Percentiles rank a stretch among this genome's conserved stretches.
Conservation (phyloP, 768 basidiomycete species). For the Phanerodontia chrysosporium region DNA sequence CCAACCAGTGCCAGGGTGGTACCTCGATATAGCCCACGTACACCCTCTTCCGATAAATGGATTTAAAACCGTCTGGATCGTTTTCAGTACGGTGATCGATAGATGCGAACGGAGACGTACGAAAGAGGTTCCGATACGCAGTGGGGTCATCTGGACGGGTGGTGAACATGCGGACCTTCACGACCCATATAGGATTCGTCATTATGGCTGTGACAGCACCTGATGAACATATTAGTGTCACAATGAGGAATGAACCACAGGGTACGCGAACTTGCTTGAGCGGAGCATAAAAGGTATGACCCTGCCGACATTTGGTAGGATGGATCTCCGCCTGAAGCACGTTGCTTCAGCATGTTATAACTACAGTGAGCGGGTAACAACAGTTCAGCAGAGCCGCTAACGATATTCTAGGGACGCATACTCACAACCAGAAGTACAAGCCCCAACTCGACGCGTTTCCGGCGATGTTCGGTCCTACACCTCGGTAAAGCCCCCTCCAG, state of each 20-base stretch:
- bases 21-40: slow-evolving; percentile 80
- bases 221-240: slow-evolving; percentile 28
- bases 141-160: slow-evolving; percentile 59
- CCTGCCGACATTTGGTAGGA: slow-evolving; percentile 66
- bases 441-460: slow-evolving; percentile 98
- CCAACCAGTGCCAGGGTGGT: slow-evolving; percentile 87
- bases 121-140: slow-evolving; percentile 77
- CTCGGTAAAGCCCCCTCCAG: slow-evolving; percentile 84
- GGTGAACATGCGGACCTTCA: slow-evolving; percentile 96
- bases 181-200: slow-evolving; percentile 97
- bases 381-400: too few relatives aligned
- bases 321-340: slow-evolving; percentile 64
- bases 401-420: slow-evolving; percentile 9
- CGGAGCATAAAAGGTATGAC: slow-evolving; percentile 83
- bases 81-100: not conserved
- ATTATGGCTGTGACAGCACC: slow-evolving; percentile 91
- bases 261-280: slow-evolving; percentile 86
- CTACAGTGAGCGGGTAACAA: slow-evolving; percentile 34
- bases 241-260: slow-evolving; percentile 9
- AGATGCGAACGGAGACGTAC: slow-evolving; percentile 36
- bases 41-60: slow-evolving; percentile 73
- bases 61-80: slow-evolving; percentile 61
- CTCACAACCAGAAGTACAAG: slow-evolving; percentile 95
- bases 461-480: slow-evolving; percentile 84
- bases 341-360: slow-evolving; percentile 90